A percentile compares a stretch with the other conserved stretches of the same genome.
Conservation (phyloP, 495 filamentous ascomycete genomes). For the Penicillium salamii region DNA sequence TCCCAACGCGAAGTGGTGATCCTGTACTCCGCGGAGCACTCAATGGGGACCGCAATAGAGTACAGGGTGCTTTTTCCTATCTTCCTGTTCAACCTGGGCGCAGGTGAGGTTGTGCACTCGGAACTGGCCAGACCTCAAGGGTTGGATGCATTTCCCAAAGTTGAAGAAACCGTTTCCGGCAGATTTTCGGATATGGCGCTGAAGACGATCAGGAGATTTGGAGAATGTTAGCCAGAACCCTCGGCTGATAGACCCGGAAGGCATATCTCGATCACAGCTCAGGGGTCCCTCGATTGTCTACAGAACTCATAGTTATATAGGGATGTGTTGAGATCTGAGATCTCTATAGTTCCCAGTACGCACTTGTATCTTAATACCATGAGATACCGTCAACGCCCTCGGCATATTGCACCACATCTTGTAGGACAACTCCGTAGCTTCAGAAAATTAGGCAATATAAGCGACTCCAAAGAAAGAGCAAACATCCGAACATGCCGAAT, state of each 20-base stretch:
- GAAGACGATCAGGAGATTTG: not conserved
- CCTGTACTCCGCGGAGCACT: constrained; percentile 5
- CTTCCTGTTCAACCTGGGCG: not conserved
- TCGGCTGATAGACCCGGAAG: too few species aligned
- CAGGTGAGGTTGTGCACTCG: not conserved
- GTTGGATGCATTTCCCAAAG: not conserved
- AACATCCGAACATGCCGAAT: not conserved
- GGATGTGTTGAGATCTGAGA: too few species aligned
- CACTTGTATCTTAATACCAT: not conserved
- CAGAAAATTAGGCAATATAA: not conserved
- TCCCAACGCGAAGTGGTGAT: constrained; percentile 5
- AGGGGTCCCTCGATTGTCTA: too few species aligned
- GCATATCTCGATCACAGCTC: too few species aligned
- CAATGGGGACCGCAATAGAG: constrained; percentile 9
- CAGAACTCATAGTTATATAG: too few species aligned
- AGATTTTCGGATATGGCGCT: not conserved
- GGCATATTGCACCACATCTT: constrained; percentile 1
- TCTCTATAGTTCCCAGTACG: too few species aligned
- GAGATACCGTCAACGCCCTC: not conserved
- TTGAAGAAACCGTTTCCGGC: constrained; percentile 7
- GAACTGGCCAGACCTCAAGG: not conserved
- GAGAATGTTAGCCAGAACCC: too few species aligned
- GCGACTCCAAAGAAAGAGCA: not conserved
- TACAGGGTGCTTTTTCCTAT: not conserved
- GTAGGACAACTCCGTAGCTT: not conserved